Percentiles rank a stretch among this genome's conserved stretches.
Evolutionary conservation across 1,139 yeast genomes (phyloP).

Genomic region (Scheffersomyces illinoinensis): DNA sequence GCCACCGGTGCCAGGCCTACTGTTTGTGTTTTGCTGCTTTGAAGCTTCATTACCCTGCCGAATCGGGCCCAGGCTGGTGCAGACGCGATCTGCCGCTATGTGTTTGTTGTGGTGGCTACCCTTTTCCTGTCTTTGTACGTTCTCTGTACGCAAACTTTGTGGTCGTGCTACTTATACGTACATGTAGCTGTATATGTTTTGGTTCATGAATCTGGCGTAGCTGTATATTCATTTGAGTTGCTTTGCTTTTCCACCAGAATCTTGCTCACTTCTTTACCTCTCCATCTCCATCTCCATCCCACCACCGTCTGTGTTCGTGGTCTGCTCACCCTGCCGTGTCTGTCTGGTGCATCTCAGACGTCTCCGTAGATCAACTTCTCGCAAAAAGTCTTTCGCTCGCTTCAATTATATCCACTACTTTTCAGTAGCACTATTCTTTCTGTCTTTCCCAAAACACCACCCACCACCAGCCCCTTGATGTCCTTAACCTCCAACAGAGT

Average conservation of each 20-base stretch:
- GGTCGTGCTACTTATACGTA: not conserved
- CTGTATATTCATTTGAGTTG: not conserved
- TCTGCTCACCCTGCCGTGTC: too few species aligned
- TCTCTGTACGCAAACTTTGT: not conserved
- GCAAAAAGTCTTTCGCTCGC: not conserved
- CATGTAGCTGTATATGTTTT: not conserved
- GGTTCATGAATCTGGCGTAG: not conserved
- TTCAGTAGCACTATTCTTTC: not conserved
- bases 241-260: not conserved
- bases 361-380: not conserved
- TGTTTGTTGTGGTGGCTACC: not conserved
- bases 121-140: not conserved
- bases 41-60: not conserved
- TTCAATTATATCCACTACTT: not conserved
- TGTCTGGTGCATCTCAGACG: not conserved
- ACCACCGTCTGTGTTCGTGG: too few species aligned
- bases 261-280: not conserved
- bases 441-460: too few species aligned
- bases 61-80: not conserved
- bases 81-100: not conserved
- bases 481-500: constrained; percentile 24
- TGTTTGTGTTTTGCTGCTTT: not conserved
- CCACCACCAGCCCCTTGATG: not conserved
- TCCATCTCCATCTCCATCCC: not conserved
- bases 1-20: not conserved